These are phyloP conservation scores for Rhizopus delemar DNA, from an alignment of 371 early-diverging fungal genomes.

Conservation along the genomic window DNA sequence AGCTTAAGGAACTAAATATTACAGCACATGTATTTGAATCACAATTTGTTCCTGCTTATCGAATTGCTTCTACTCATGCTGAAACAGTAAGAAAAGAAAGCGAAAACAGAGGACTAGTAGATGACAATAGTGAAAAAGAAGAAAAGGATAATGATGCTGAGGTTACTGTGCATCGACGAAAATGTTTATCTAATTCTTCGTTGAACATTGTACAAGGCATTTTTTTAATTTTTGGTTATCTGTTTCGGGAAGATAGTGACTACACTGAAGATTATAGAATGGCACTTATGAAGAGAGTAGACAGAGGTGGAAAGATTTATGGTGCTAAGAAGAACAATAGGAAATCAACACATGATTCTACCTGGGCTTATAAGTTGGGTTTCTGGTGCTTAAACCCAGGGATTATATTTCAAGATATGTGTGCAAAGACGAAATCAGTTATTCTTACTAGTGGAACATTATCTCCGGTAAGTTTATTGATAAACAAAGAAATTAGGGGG, in stretches of 20 bases:
- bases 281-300: conserved; percentile 37
- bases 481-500: background rate
- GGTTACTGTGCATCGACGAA: background rate
- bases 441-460: conserved; percentile 88
- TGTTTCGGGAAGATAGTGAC: conserved; percentile 28
- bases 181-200: conserved; percentile 18
- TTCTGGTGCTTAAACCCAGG: conserved; percentile 64
- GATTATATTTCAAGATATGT: conserved; percentile 57
- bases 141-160: background rate
- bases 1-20: conserved; percentile 29
- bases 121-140: background rate
- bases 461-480: conserved; percentile 57
- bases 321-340: background rate
- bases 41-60: conserved; percentile 31
- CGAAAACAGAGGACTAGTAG: conserved; percentile 5
- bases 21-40: conserved; percentile 16
- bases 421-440: conserved; percentile 56
- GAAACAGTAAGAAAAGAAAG: conserved; percentile 30
- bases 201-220: conserved; percentile 22
- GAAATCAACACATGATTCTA: background rate
- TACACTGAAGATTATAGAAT: conserved; percentile 49
- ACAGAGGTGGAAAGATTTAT: conserved; percentile 5
- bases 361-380: conserved; percentile 26
- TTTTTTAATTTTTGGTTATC: conserved; percentile 38
- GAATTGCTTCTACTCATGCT: conserved; percentile 21